These are phyloP conservation scores for Candida piceae DNA, from an alignment of 805 yeast genomes.

Conservation along the genomic window DNA sequence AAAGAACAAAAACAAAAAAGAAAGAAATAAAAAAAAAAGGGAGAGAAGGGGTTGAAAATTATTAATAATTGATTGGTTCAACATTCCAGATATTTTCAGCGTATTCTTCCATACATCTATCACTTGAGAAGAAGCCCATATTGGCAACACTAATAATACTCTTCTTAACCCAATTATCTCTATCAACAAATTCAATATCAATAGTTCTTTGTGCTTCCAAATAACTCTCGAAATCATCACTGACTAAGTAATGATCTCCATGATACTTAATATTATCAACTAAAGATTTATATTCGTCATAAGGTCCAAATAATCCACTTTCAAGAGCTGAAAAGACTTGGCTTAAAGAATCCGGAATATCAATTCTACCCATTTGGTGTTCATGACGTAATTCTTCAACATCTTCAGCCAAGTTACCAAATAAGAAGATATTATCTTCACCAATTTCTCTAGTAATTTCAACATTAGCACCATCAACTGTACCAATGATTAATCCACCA, in stretches of 20 bases:
- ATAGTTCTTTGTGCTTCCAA: conserved; percentile 74
- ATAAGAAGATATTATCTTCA: conserved; percentile 85
- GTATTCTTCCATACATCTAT: conserved; percentile 86
- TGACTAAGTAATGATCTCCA: conserved; percentile 82
- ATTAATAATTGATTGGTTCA: conserved; percentile 58
- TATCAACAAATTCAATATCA: conserved; percentile 60
- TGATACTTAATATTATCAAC: conserved; percentile 65
- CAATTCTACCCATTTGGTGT: conserved; percentile 58
- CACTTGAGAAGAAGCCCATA: conserved; percentile 90
- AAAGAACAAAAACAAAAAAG: neutral
- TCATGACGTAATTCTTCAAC: conserved; percentile 80
- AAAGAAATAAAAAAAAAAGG: neutral
- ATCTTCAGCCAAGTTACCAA: conserved; percentile 85
- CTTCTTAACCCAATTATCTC: conserved; percentile 73
- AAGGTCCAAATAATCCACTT: conserved; percentile 64
- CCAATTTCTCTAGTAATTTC: conserved; percentile 93
- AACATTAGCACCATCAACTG: conserved; percentile 96
- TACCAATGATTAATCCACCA: conserved; percentile 92
- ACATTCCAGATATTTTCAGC: conserved; percentile 92
- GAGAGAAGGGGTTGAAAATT: no score
- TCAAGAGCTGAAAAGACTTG: conserved; percentile 65
- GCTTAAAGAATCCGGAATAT: conserved; percentile 53
- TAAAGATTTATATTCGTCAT: conserved; percentile 59
- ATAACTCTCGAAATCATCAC: conserved; percentile 86
- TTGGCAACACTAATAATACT: conserved; percentile 77